Percentiles rank a stretch among this genome's conserved stretches.
phyloP scores from a whole-genome alignment of 2,329 filamentous ascomycete genomes.

The Aspergillus ochraceus region DNA sequence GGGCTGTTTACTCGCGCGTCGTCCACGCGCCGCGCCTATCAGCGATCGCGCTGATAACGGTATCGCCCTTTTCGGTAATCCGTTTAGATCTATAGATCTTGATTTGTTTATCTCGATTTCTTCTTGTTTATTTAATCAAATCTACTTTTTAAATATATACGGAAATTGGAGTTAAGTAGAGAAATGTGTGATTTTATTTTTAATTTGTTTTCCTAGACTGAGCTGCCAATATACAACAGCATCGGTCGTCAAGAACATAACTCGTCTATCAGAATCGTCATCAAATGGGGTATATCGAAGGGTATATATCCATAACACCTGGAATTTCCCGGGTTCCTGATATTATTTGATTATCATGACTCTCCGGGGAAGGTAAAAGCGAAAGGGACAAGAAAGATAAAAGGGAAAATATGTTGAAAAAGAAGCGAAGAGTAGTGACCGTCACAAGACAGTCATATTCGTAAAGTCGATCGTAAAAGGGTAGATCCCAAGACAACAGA shows the following conservation, averaged over 20 bases:
- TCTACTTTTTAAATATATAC: too few relatives aligned
- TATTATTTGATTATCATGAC: conserved; percentile 5
- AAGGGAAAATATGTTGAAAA: conserved; percentile 11
- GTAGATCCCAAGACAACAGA: too few relatives aligned
- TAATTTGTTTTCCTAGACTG: too few relatives aligned
- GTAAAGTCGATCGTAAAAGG: not conserved
- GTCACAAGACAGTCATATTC: not conserved
- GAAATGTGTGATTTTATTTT: too few relatives aligned
- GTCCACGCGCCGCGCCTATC: conserved; percentile 12
- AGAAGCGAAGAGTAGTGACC: not conserved
- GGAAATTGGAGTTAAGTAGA: too few relatives aligned
- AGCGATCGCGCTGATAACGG: conserved; percentile 20
- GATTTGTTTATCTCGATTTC: too few relatives aligned
- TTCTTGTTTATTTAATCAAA: too few relatives aligned
- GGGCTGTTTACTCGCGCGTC: conserved; percentile 6
- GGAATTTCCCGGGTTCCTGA: conserved; percentile 9
- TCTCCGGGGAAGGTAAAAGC: not conserved
- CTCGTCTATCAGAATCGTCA: conserved; percentile 21
- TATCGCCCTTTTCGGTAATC: not conserved
- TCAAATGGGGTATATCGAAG: conserved; percentile 33
- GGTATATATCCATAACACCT: conserved; percentile 23
- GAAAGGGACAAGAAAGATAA: conserved; percentile 16
- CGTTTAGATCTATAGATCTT: too few relatives aligned
- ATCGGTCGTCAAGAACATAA: conserved; percentile 7
- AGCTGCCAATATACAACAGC: too few relatives aligned